phyloP scores from a whole-genome alignment of 1,139 yeast species.

The Hyphopichia fennica region DNA sequence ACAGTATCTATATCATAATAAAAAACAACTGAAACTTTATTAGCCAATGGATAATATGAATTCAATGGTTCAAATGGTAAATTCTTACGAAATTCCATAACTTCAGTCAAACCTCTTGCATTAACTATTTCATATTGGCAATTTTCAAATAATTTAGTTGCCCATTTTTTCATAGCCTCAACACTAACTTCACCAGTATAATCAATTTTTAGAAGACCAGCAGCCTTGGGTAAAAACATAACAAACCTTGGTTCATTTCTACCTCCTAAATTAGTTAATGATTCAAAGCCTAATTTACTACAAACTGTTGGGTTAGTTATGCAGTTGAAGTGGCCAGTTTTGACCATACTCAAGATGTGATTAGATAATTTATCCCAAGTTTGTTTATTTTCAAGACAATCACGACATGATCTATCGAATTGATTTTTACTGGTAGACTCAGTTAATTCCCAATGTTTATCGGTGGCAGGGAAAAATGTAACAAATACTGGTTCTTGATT shows the following conservation, averaged over 20 bases:
- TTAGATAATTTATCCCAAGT: conserved; percentile 61
- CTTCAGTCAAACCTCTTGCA: conserved; percentile 36
- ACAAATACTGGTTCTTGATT: conserved; percentile 51
- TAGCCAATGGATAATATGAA: conserved; percentile 41
- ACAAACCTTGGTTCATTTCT: conserved; percentile 26
- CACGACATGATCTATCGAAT: conserved; percentile 42
- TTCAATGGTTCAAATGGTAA: conserved; percentile 34
- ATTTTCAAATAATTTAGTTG: conserved; percentile 33
- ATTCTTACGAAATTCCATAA: conserved; percentile 37
- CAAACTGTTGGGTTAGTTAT: conserved; percentile 50
- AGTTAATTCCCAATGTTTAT: conserved; percentile 39
- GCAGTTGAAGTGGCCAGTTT: conserved; percentile 64
- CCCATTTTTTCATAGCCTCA: conserved; percentile 34
- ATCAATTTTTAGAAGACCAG: conserved; percentile 36
- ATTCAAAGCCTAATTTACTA: conserved; percentile 43
- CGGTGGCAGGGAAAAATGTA: conserved; percentile 63
- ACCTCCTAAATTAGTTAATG: conserved; percentile 17
- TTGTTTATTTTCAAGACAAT: conserved; percentile 51
- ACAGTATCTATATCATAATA: conserved; percentile 52
- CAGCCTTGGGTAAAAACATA: conserved; percentile 41
- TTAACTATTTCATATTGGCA: conserved; percentile 40
- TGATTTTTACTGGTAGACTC: conserved; percentile 33
- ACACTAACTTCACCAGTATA: conserved; percentile 27
- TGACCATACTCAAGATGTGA: conserved; percentile 40
- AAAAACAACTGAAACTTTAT: conserved; percentile 51